A percentile compares a stretch with the other conserved stretches of the same genome.
Conservation (phyloP, 73 alveolate genomes). For the Blepharisma japonicum region DNA sequence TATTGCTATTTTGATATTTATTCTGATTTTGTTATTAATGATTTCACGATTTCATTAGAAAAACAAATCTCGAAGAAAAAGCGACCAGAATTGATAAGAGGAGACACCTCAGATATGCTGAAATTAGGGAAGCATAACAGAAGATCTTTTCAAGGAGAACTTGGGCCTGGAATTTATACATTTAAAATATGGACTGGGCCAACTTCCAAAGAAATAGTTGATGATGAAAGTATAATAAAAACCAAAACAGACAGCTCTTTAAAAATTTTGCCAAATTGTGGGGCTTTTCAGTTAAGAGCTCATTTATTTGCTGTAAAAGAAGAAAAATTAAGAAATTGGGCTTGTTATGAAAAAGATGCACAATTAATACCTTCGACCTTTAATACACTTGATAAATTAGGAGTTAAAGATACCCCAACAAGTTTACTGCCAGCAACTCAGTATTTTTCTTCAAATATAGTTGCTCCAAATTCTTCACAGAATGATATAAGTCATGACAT, state of each 20-base stretch:
- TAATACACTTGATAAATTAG: constrained; percentile 2
- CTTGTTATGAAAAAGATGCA: background rate
- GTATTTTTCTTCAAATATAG: constrained; percentile 2
- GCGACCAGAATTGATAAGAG: no score
- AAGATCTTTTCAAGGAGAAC: background rate
- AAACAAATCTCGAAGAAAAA: background rate
- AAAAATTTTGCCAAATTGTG: background rate
- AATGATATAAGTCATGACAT: background rate
- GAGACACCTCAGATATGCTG: background rate
- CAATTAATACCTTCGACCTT: background rate
- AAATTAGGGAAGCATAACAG: constrained; percentile 3
- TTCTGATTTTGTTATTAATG: background rate
- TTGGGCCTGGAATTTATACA: constrained; percentile 9
- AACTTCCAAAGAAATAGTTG: background rate
- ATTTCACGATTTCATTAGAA: background rate
- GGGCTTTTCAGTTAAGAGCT: background rate
- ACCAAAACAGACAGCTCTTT: background rate
- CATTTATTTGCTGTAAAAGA: background rate
- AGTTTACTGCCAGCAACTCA: background rate
- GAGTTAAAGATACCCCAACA: background rate
- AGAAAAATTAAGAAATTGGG: background rate
- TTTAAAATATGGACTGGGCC: constrained; percentile 11
- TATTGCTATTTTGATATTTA: background rate
- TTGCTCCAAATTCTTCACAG: background rate
- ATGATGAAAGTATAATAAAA: background rate